Conservation (phyloP, 441 rosid species). For the Croton setiger region DNA sequence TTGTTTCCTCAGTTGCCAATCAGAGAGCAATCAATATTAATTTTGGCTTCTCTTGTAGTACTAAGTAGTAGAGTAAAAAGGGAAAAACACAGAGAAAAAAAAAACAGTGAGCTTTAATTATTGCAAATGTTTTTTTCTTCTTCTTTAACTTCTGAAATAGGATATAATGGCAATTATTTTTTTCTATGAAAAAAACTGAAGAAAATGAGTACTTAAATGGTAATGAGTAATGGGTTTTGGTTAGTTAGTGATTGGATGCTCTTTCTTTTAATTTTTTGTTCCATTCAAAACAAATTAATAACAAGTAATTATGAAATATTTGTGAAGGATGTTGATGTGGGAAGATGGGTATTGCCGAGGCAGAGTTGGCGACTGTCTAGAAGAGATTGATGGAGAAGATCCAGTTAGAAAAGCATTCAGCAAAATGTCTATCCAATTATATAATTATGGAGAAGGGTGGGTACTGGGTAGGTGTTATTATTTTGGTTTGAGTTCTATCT, state of each 20-base stretch:
- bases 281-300: neutral
- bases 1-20: conserved; percentile 21
- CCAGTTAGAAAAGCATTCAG: conserved; percentile 97
- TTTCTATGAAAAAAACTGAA: no score
- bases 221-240: conserved; percentile 11
- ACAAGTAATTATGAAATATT: conserved; percentile 11
- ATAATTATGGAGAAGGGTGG: conserved; percentile 99
- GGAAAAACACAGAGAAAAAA: neutral
- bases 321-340: conserved; percentile 98
- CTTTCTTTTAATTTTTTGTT: neutral
- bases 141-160: no score
- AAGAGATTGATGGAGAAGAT: conserved; percentile 88
- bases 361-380: conserved; percentile 69
- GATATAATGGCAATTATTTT: no score
- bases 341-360: conserved; percentile 97
- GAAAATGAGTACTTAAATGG: neutral
- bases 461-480: conserved; percentile 86
- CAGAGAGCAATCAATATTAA: neutral
- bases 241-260: conserved; percentile 6
- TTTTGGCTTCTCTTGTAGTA: neutral
- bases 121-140: neutral
- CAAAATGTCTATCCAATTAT: conserved; percentile 99
- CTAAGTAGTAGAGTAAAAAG: neutral
- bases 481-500: conserved; percentile 11
- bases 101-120: neutral